Conservation (phyloP, 306 rosid genomes). For the Trichosanthes truncata region DNA sequence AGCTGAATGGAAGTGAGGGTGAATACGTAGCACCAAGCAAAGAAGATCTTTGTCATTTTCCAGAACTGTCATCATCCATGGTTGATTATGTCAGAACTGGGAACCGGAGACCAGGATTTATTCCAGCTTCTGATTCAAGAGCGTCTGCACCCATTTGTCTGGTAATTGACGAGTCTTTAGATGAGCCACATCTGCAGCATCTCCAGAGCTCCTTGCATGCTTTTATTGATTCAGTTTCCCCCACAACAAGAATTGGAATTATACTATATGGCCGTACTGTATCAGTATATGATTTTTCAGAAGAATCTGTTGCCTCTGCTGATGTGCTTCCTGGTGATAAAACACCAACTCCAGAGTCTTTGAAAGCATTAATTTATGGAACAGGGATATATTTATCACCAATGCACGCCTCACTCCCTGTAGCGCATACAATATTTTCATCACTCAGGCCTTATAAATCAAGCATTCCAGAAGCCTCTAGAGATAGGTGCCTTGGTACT, state of each 20-base stretch:
- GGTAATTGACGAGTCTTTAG: constrained; percentile 87
- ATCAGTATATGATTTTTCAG: constrained; percentile 84
- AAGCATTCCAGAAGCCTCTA: constrained; percentile 72
- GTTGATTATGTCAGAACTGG: constrained; percentile 87
- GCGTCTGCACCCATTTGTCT: constrained; percentile 82
- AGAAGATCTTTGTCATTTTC: constrained; percentile 68
- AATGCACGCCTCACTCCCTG: constrained; percentile 86
- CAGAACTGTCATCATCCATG: constrained; percentile 76
- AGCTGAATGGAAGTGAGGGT: constrained; percentile 75
- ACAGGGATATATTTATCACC: constrained; percentile 88
- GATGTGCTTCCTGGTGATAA: constrained; percentile 95
- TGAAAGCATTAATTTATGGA: constrained; percentile 79
- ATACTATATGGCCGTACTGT: constrained; percentile 81
- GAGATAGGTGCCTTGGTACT: constrained; percentile 92
- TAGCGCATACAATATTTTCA: constrained; percentile 87
- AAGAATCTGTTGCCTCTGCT: constrained; percentile 83
- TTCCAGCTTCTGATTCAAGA: constrained; percentile 93
- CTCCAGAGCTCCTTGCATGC: constrained; percentile 95
- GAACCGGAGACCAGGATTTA: constrained; percentile 87
- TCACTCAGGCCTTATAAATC: constrained; percentile 75
- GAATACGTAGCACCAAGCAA: constrained; percentile 71
- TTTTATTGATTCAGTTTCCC: constrained; percentile 80
- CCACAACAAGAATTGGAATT: constrained; percentile 82
- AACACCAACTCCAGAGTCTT: constrained; percentile 62
- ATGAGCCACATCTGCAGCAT: constrained; percentile 86